Conservation (phyloP, 805 yeast species). For the Cyberlindnera subsufficiens region DNA sequence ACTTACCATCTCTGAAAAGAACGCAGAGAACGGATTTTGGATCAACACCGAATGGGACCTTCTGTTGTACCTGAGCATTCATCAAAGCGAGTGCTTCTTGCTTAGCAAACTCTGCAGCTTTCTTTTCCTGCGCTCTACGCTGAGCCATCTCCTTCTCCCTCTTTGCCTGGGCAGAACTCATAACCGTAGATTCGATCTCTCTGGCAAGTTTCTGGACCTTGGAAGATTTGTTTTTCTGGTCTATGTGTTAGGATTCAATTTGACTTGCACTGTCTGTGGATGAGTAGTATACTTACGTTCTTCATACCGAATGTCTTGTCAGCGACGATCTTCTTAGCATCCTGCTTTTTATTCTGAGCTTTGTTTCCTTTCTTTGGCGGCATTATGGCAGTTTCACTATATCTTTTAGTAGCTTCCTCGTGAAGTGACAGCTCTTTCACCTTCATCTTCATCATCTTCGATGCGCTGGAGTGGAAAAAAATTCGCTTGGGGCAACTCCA, state of each 20-base stretch:
- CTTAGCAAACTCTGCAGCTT: conserved; percentile 86
- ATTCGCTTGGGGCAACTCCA: no score
- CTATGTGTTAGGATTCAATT: conserved; percentile 5
- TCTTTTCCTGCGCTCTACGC: conserved; percentile 69
- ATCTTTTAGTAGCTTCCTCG: neutral
- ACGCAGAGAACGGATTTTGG: conserved; percentile 93
- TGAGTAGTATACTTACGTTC: conserved; percentile 33
- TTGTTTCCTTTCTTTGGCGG: conserved; percentile 74
- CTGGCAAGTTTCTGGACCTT: conserved; percentile 73
- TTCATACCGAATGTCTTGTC: conserved; percentile 96
- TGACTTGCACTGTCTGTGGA: neutral
- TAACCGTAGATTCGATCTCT: conserved; percentile 54
- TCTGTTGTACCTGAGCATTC: conserved; percentile 65
- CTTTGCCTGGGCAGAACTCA: conserved; percentile 55
- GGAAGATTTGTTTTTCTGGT: conserved; percentile 78
- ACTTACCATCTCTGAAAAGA: conserved; percentile 77
- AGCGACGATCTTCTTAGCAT: conserved; percentile 60
- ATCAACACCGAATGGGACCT: conserved; percentile 95
- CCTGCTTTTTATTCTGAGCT: conserved; percentile 40
- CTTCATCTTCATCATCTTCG: neutral
- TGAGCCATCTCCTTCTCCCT: conserved; percentile 72
- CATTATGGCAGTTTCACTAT: conserved; percentile 36
- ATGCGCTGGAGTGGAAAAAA: neutral
- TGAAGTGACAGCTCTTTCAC: neutral
- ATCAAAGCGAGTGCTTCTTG: conserved; percentile 79